Base-by-base conservation (phyloP, 2,329 filamentous ascomycete genomes). In the Aureobasidium mangrovei region DNA sequence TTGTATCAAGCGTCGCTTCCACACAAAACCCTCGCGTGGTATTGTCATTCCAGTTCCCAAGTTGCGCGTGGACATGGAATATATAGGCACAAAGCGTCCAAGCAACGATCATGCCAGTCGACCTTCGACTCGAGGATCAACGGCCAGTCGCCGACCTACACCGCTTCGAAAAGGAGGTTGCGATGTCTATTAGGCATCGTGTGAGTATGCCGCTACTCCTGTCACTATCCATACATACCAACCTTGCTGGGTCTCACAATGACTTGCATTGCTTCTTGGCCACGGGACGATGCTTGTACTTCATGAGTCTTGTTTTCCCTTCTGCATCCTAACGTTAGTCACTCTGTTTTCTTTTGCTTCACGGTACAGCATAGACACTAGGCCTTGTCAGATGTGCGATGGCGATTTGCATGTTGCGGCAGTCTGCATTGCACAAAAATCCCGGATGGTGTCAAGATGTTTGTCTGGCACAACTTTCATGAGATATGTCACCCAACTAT, bases 1-100 rank as follows among this genome's bases (percentile, higher is more conserved):
- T 71, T 88, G 84, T 72, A 95, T 97, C 74, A 87, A 88, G 70
- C 78, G 82, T 58, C 82, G 81, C 56, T 93, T 88, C 81, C 82
- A 81, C 62, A 72, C 74, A 40, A 79, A 77, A 61, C 73, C 74
- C 55, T 70, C 70, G 54, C 75, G 75, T 12, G 73, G 74, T 49
- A 67, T 81, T 62, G 72, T 74, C 32, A 72, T 81, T 26, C 78
- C 81, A 7, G 67, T 75, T 53, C 68, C 74, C 6, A 73, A 74
- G 59, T 69, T 80, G 54, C 77, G 77, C 43, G 71, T 77, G 65
- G 78, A 81, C 49, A 72, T 84, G 66, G 82, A 85, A 59, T 80
- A 81, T 57, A 73, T 85, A 60, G 78, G 77, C 27, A 80, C 83
- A 10, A 82, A 77, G 63, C 75, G 77, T 38, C 72, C 85, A 58